Conservation (phyloP, 306 rosid species). For the Trifolium pratense region DNA sequence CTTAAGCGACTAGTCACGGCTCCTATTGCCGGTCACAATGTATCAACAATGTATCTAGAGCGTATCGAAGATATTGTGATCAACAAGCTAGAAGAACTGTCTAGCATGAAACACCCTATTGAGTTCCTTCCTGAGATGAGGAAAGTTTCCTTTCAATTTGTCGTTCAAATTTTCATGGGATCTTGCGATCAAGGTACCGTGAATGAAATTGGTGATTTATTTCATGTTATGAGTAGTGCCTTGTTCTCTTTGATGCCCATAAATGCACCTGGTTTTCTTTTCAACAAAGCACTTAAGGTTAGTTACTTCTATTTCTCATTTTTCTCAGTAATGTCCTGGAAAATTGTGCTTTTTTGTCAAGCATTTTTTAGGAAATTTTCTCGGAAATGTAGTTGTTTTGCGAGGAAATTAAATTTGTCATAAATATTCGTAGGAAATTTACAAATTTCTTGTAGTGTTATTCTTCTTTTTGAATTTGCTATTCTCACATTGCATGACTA, state of each 20-base stretch:
- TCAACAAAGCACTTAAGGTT: constrained; percentile 46
- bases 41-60: constrained; percentile 9
- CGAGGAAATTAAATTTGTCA: no score
- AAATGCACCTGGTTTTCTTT: constrained; percentile 39
- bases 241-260: not conserved
- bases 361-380: no score
- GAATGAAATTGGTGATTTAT: not conserved
- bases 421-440: no score
- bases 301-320: not conserved
- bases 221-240: not conserved
- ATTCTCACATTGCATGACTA: not conserved
- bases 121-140: constrained; percentile 37
- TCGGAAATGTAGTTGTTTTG: no score
- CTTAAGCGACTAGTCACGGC: not conserved
- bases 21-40: constrained; percentile 35
- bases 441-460: no score
- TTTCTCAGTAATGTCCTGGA: no score
- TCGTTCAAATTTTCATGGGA: constrained; percentile 45
- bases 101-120: constrained; percentile 33
- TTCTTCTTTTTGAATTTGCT: no score
- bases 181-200: not conserved
- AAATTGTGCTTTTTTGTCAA: no score
- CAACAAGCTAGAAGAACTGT: constrained; percentile 32
- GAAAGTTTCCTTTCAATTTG: constrained; percentile 33
- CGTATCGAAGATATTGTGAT: constrained; percentile 36